Evolutionary conservation across 176 grass and related monocot genomes (phyloP).

Genomic region (Aechmea fasciata): DNA sequence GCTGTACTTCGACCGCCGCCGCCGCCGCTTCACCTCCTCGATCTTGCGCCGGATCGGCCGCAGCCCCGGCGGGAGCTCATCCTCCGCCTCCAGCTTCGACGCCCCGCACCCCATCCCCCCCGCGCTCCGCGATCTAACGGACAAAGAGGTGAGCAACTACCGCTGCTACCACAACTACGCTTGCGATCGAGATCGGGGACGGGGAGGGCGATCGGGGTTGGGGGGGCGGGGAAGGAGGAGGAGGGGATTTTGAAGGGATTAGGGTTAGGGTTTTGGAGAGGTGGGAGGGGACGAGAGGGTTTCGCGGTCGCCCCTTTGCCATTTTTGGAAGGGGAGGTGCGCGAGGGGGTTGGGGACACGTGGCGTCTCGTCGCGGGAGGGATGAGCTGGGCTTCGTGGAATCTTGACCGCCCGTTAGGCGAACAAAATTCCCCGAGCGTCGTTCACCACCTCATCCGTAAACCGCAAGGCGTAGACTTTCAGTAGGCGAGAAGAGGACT

Average conservation of each 20-base stretch:
- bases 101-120: slow-evolving; percentile 39
- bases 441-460: too few relatives aligned
- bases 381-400: too few relatives aligned
- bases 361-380: too few relatives aligned
- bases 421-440: too few relatives aligned
- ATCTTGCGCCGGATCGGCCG: slow-evolving; percentile 7
- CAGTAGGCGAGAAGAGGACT: too few relatives aligned
- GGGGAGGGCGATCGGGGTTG: neutral
- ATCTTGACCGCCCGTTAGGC: too few relatives aligned
- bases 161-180: too few relatives aligned
- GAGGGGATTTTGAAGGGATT: neutral
- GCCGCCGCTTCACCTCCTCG: slow-evolving; percentile 22
- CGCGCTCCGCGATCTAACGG: neutral
- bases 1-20: slow-evolving; percentile 13
- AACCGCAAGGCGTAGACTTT: too few relatives aligned
- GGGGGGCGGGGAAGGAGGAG: neutral
- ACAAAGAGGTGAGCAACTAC: neutral
- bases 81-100: slow-evolving; percentile 21
- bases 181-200: neutral
- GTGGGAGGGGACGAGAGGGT: slow-evolving; percentile 21
- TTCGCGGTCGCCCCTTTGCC: slow-evolving; percentile 17
- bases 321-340: slow-evolving; percentile 17
- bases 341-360: too few relatives aligned
- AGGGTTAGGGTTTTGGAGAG: slow-evolving; percentile 18
- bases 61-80: neutral